These are phyloP conservation scores for Vanderwaltozyma verrucispora DNA, from an alignment of 805 yeast genomes.

Conservation along the genomic window DNA sequence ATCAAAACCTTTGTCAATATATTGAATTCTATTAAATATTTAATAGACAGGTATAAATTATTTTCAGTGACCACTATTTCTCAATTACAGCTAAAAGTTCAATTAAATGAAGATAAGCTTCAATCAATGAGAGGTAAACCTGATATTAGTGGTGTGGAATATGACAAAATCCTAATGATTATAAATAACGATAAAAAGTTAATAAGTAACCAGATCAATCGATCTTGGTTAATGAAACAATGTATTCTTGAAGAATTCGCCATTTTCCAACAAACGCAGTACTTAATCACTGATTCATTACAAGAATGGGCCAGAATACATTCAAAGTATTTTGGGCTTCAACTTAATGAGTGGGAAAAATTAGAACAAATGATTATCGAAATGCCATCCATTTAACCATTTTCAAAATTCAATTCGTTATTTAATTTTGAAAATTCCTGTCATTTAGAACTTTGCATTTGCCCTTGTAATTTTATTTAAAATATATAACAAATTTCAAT, in stretches of 20 bases:
- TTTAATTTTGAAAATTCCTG: no score
- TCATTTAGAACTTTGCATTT: no score
- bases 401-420: no score
- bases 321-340: slow-evolving; percentile 45
- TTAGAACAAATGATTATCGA: slow-evolving; percentile 35
- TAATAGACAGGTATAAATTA: slow-evolving; percentile 59
- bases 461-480: no score
- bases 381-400: slow-evolving; percentile 33
- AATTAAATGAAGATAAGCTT: slow-evolving; percentile 42
- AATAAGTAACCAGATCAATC: slow-evolving; percentile 55
- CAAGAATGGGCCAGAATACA: slow-evolving; percentile 66
- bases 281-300: slow-evolving; percentile 56
- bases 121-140: slow-evolving; percentile 50
- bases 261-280: slow-evolving; percentile 77
- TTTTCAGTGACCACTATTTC: slow-evolving; percentile 40
- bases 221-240: slow-evolving; percentile 74
- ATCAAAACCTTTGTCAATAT: slow-evolving; percentile 59
- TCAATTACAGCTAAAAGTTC: slow-evolving; percentile 38
- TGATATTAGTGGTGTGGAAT: slow-evolving; percentile 60
- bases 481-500: no score
- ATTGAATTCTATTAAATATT: slow-evolving; percentile 48
- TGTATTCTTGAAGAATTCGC: slow-evolving; percentile 65
- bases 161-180: slow-evolving; percentile 41
- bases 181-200: slow-evolving; percentile 50
- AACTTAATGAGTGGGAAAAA: slow-evolving; percentile 44